Conservation (phyloP, 2,329 filamentous ascomycete species). For the Aureobasidium pullulans region DNA sequence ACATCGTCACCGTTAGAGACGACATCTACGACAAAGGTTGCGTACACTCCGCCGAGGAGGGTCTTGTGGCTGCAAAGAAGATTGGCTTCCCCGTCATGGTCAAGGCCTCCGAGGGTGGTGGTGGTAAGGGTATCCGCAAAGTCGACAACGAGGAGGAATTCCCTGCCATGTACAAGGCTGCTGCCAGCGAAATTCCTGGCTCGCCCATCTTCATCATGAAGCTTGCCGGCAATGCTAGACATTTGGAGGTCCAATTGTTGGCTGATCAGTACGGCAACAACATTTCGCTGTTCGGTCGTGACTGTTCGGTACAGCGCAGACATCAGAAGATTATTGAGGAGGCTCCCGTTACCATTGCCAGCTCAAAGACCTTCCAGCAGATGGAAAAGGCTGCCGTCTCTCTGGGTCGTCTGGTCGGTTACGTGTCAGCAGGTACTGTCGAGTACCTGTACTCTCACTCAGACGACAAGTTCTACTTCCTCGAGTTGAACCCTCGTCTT, state of each 20-base stretch:
- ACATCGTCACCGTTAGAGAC: conserved; percentile 87
- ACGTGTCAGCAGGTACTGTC: conserved; percentile 96
- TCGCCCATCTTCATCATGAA: conserved; percentile 99
- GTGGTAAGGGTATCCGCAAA: conserved; percentile 98
- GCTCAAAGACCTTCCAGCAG: conserved; percentile 76
- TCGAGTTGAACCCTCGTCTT: conserved; percentile 96
- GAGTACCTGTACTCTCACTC: conserved; percentile 98
- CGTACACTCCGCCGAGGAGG: conserved; percentile 82
- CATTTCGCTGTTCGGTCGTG: conserved; percentile 95
- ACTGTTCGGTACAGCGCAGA: conserved; percentile 95
- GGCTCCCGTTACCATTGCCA: conserved; percentile 93
- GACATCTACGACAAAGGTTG: conserved; percentile 84
- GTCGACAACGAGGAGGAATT: conserved; percentile 81
- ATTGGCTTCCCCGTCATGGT: conserved; percentile 99
- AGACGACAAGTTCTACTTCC: conserved; percentile 98
- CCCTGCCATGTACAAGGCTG: conserved; percentile 81
- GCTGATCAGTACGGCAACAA: conserved; percentile 99
- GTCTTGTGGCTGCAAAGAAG: conserved; percentile 72
- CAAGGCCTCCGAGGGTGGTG: conserved; percentile 98
- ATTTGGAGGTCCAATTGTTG: conserved; percentile 93
- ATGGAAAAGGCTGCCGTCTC: conserved; percentile 98
- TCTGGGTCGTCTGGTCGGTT: conserved; percentile 87
- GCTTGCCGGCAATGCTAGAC: conserved; percentile 88
- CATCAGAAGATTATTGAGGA: conserved; percentile 99
- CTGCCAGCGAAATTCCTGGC: conserved; percentile 93